These are phyloP conservation scores for Mucor indicus DNA, from an alignment of 371 early-diverging fungal genomes.

Conservation along the genomic window DNA sequence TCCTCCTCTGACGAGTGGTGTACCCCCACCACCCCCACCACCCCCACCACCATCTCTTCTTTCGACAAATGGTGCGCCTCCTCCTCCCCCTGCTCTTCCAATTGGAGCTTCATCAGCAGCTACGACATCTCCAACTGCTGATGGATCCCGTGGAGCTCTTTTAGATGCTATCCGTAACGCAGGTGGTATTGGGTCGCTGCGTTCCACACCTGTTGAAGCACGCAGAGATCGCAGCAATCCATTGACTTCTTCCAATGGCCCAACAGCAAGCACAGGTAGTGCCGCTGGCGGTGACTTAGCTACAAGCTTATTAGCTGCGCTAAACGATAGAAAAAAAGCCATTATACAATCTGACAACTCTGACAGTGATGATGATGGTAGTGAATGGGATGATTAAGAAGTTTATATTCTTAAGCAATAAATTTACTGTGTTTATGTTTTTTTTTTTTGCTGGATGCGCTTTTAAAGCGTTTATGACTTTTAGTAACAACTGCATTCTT, in stretches of 20 bases:
- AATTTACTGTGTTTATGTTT: too few relatives aligned
- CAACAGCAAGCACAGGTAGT: constrained; percentile 5
- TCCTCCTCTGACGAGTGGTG: constrained; percentile 15
- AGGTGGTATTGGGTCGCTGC: constrained; percentile 34
- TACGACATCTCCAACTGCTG: constrained; percentile 9
- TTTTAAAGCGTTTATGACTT: too few relatives aligned
- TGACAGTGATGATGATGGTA: constrained; percentile 19
- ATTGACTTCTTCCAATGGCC: constrained; percentile 7
- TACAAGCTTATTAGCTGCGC: constrained; percentile 24
- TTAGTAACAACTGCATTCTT: too few relatives aligned
- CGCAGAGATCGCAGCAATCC: constrained; percentile 32
- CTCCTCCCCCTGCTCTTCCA: constrained; percentile 18
- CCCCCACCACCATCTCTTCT: constrained; percentile 16
- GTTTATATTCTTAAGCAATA: too few relatives aligned
- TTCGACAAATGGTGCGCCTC: neutral
- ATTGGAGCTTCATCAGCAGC: constrained; percentile 1
- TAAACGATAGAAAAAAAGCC: constrained; percentile 29
- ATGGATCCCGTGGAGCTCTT: constrained; percentile 29
- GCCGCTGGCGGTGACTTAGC: constrained; percentile 20
- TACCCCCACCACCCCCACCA: constrained; percentile 15
- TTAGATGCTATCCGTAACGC: constrained; percentile 41
- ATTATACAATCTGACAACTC: constrained; percentile 27
- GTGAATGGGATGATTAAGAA: constrained; percentile 35
- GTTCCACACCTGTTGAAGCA: constrained; percentile 26
- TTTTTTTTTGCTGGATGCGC: too few relatives aligned